Evolutionary conservation across 768 basidiomycete genomes (phyloP), one percentile per base, ranked within the genome.

Genomic region (Nidularia pulvinata): DNA sequence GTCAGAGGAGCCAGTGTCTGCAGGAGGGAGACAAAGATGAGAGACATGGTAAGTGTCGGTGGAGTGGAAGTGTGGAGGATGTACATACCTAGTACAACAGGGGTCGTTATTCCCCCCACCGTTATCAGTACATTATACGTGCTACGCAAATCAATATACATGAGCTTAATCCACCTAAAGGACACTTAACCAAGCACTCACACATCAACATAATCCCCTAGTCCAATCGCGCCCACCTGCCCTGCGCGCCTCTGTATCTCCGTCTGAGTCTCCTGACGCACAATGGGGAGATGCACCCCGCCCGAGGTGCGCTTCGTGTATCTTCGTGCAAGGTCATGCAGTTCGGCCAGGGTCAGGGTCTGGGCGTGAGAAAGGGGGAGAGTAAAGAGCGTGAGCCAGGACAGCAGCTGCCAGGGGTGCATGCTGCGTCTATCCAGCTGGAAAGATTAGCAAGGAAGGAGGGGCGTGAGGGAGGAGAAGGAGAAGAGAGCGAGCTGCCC

Each of bases 1-100:
- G 61, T 92, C 89, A 4, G 89, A 84, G 2, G 89, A 91, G 44
- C 89, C 89, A 1, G 88, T 89, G 57, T 91, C 89, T 88, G 48
- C 9, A 1, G 2, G 5, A 42, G 11, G 32, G 16, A 36, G 33
- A 44, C n/a, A 3, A 33, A 11, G 37, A 25, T n/a, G 7, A 47
- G 35, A 19, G 19, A 19, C 19, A 19, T 19, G 19, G 19, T 19
- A 19, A 19, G 19, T 19, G 19, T 19, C 19, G 19, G 19, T 19
- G 19, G 1, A 19, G 19, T 19, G 19, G 19, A 19, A 19, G 19
- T 19, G 19, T 19, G 19, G 19, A 19, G 19, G 19, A 49, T 9
- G 48, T 9, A 53, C 75, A 52, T 55, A 88, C 88, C 88, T 10
- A 91, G 69, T 34, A 90, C 76, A 10, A 91, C 68, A 13, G 88